A percentile compares a stretch with the other conserved stretches of the same genome.
These are phyloP conservation scores for Paecilomyces sp. DNA, from an alignment of 2,329 filamentous ascomycete genomes.

Conservation along the genomic window DNA sequence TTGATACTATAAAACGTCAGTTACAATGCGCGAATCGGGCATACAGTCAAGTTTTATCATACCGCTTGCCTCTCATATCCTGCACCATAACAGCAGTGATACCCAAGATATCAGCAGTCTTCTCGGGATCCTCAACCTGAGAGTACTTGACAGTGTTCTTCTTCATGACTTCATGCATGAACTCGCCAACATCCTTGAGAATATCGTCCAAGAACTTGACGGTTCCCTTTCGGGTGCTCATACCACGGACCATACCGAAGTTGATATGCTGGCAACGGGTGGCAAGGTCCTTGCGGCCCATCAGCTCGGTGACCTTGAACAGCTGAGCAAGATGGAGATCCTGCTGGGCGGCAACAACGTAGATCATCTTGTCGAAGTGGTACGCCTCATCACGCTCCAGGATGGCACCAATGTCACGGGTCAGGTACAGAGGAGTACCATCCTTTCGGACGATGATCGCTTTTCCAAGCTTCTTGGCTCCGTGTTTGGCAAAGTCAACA, in stretches of 20 bases:
- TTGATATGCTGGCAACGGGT: slow-evolving; percentile 56
- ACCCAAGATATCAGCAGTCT: slow-evolving; percentile 78
- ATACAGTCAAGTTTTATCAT: slow-evolving; percentile 18
- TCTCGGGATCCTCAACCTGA: slow-evolving; percentile 76
- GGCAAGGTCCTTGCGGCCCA: slow-evolving; percentile 54
- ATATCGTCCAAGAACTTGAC: slow-evolving; percentile 71
- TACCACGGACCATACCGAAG: slow-evolving; percentile 60
- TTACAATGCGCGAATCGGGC: slow-evolving; percentile 35
- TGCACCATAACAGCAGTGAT: slow-evolving; percentile 97
- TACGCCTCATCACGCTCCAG: slow-evolving; percentile 56
- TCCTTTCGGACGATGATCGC: slow-evolving; percentile 61
- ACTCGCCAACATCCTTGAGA: slow-evolving; percentile 72
- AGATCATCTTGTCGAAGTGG: slow-evolving; percentile 62
- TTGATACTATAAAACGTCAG: slow-evolving; percentile 49
- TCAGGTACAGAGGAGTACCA: slow-evolving; percentile 61
- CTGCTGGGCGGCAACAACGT: slow-evolving; percentile 58
- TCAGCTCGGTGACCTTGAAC: slow-evolving; percentile 58
- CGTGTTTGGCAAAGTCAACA: slow-evolving; percentile 63
- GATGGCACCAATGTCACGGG: slow-evolving; percentile 61
- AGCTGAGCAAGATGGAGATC: slow-evolving; percentile 58
- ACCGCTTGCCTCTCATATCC: slow-evolving; percentile 94
- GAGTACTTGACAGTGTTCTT: slow-evolving; percentile 85
- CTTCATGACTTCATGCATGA: slow-evolving; percentile 97
- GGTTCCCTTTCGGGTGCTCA: slow-evolving; percentile 60
- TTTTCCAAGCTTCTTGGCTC: slow-evolving; percentile 59